These are phyloP conservation scores for Primulina eburnea DNA, from an alignment of 257 asterid species.

Conservation along the genomic window DNA sequence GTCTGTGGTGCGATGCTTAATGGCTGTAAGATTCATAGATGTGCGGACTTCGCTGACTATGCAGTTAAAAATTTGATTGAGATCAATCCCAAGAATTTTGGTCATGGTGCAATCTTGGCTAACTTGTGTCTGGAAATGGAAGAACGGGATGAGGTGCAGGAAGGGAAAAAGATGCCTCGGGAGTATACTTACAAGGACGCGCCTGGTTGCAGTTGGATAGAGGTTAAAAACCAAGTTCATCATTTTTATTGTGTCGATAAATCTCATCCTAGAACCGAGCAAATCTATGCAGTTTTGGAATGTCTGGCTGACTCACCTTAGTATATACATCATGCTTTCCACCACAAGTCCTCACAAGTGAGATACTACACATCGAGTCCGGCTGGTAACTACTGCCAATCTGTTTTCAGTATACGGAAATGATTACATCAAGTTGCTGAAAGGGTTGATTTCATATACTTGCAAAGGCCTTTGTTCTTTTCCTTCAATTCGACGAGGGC, in stretches of 20 bases:
- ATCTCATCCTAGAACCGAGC: slow-evolving; percentile 58
- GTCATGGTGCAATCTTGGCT: slow-evolving; percentile 61
- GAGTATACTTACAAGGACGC: slow-evolving; percentile 45
- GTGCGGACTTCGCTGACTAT: slow-evolving; percentile 55
- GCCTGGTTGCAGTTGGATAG: slow-evolving; percentile 87
- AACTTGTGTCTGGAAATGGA: slow-evolving; percentile 69
- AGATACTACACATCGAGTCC: not conserved
- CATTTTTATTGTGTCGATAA: slow-evolving; percentile 55
- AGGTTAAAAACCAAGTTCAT: slow-evolving; percentile 53
- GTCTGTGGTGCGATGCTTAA: slow-evolving; percentile 82
- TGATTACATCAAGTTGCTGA: too few species aligned
- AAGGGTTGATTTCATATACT: not conserved
- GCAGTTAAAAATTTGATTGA: slow-evolving; percentile 53
- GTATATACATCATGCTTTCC: slow-evolving; percentile 16
- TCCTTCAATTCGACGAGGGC: too few species aligned
- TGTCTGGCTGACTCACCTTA: slow-evolving; percentile 31
- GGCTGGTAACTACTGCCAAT: too few species aligned
- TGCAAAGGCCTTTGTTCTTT: too few species aligned
- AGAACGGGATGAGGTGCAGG: slow-evolving; percentile 61
- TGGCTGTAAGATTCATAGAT: slow-evolving; percentile 66
- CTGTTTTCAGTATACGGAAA: too few species aligned
- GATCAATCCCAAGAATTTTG: slow-evolving; percentile 62
- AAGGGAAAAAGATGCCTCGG: slow-evolving; percentile 41
- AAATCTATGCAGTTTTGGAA: slow-evolving; percentile 54
- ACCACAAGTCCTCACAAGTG: slow-evolving; percentile 17